Conservation (phyloP, 2,329 filamentous ascomycete genomes). For the Sphaceloma murrayae region DNA sequence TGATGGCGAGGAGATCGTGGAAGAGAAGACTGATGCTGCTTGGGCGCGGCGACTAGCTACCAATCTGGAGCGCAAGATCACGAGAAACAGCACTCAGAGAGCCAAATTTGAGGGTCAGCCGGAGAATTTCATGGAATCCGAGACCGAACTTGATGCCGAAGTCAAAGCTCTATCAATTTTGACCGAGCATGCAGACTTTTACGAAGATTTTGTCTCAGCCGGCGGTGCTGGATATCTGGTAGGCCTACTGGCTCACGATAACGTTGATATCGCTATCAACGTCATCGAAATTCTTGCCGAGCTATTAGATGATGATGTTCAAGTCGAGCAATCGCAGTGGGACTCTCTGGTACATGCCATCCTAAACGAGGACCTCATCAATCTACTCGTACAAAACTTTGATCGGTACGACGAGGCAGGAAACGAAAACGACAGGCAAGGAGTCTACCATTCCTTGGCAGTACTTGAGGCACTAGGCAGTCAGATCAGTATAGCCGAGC, state of each 20-base stretch:
- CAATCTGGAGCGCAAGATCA: constrained; percentile 82
- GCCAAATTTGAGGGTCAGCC: constrained; percentile 75
- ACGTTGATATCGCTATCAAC: constrained; percentile 90
- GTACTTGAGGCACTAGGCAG: constrained; percentile 82
- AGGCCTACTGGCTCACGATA: constrained; percentile 80
- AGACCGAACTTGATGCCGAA: constrained; percentile 81
- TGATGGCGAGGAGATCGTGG: constrained; percentile 41
- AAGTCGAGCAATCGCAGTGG: constrained; percentile 73
- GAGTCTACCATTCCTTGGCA: constrained; percentile 73
- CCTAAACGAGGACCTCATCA: constrained; percentile 57
- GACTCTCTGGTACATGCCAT: constrained; percentile 58
- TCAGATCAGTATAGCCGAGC: constrained; percentile 56
- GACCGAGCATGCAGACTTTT: constrained; percentile 76
- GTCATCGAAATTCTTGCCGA: constrained; percentile 83
- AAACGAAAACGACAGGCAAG: constrained; percentile 64
- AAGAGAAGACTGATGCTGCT: constrained; percentile 68
- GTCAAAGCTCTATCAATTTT: constrained; percentile 82
- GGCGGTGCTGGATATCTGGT: constrained; percentile 62
- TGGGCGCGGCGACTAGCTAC: constrained; percentile 78
- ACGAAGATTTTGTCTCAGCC: constrained; percentile 66
- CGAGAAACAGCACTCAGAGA: constrained; percentile 79
- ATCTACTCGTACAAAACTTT: constrained; percentile 68
- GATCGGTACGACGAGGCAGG: constrained; percentile 62
- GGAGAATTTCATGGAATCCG: constrained; percentile 69
- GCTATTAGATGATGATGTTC: constrained; percentile 85